These are phyloP conservation scores for Galerina marginata DNA, from an alignment of 768 basidiomycete species.

Conservation along the genomic window DNA sequence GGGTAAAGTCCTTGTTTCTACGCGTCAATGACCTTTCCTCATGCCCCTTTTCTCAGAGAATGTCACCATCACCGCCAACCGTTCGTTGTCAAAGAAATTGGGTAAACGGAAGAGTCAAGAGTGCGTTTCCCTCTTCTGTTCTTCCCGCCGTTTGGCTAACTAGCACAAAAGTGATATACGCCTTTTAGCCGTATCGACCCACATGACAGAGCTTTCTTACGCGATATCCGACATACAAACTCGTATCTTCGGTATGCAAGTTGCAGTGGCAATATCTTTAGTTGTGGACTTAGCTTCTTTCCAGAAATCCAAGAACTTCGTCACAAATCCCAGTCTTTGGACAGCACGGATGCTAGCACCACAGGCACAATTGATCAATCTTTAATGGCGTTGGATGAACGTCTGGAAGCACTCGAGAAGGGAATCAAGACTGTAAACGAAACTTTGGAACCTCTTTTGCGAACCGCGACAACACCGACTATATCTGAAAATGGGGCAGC, in stretches of 20 bases:
- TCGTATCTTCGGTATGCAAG: slow-evolving; percentile 78
- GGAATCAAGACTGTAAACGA: slow-evolving; percentile 75
- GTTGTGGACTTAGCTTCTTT: slow-evolving; percentile 2
- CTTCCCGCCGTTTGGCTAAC: slow-evolving; percentile 21
- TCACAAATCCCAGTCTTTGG: slow-evolving; percentile 79
- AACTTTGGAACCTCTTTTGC: slow-evolving; percentile 64
- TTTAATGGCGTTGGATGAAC: slow-evolving; percentile 79
- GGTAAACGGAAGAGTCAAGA: slow-evolving; percentile 68
- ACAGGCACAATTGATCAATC: slow-evolving; percentile 82
- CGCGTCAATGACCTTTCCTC: slow-evolving; percentile 16
- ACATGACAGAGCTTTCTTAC: slow-evolving; percentile 87
- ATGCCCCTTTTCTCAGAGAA: slow-evolving; percentile 56
- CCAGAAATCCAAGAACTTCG: slow-evolving; percentile 92
- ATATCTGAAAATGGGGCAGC: slow-evolving; percentile 39
- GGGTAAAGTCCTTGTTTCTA: slow-evolving; percentile 47
- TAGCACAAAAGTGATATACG: slow-evolving; percentile 65
- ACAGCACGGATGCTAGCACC: slow-evolving; percentile 57
- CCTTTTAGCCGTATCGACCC: slow-evolving; percentile 78
- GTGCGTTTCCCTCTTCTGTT: slow-evolving; percentile 50
- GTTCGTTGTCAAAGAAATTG: slow-evolving; percentile 46
- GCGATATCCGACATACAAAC: slow-evolving; percentile 90
- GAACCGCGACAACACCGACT: slow-evolving; percentile 54
- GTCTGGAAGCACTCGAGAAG: slow-evolving; percentile 72
- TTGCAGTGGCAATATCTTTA: slow-evolving; percentile 1
- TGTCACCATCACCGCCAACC: slow-evolving; percentile 68